Evolutionary conservation across 495 filamentous ascomycete genomes (phyloP).

Genomic region (Xylona heveae): DNA sequence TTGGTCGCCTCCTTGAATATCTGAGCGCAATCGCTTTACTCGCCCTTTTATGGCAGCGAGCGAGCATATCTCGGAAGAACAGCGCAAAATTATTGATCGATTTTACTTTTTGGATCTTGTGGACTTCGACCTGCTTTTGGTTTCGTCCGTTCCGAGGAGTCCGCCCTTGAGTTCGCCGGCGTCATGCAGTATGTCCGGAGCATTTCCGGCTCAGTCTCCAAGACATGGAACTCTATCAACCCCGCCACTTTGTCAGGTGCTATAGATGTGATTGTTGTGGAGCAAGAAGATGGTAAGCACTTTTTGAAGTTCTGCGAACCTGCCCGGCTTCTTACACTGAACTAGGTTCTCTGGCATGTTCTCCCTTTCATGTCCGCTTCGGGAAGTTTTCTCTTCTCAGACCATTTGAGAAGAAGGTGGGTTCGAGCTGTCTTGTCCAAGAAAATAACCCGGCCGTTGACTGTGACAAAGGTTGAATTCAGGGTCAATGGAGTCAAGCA

Average conservation of each 20-base stretch:
- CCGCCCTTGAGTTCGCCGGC: too few relatives aligned
- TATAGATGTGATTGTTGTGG: constrained; percentile 97
- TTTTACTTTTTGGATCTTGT: too few relatives aligned
- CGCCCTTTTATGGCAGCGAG: too few relatives aligned
- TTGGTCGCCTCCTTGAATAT: too few relatives aligned
- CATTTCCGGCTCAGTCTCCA: constrained; percentile 86
- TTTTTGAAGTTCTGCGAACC: not conserved
- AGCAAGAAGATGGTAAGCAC: constrained; percentile 70
- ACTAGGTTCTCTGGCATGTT: constrained; percentile 56
- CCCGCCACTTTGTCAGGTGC: constrained; percentile 91
- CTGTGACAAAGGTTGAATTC: constrained; percentile 53
- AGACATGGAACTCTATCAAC: constrained; percentile 99
- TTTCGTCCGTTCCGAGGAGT: too few relatives aligned
- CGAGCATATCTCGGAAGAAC: too few relatives aligned
- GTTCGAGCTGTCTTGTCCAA: constrained; percentile 2
- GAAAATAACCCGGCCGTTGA: constrained; percentile 7
- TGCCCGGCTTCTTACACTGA: constrained; percentile 5
- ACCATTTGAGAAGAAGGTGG: constrained; percentile 90
- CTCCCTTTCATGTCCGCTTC: constrained; percentile 96
- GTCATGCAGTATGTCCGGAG: constrained; percentile 97
- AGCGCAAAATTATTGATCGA: too few relatives aligned
- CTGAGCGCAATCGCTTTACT: too few relatives aligned
- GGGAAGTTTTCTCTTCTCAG: constrained; percentile 94
- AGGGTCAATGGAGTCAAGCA: constrained; percentile 81
- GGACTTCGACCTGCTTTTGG: too few relatives aligned